Evolutionary conservation across 768 basidiomycete genomes (phyloP), one percentile per base, ranked within the genome.

Genomic region (Collybia sordida): DNA sequence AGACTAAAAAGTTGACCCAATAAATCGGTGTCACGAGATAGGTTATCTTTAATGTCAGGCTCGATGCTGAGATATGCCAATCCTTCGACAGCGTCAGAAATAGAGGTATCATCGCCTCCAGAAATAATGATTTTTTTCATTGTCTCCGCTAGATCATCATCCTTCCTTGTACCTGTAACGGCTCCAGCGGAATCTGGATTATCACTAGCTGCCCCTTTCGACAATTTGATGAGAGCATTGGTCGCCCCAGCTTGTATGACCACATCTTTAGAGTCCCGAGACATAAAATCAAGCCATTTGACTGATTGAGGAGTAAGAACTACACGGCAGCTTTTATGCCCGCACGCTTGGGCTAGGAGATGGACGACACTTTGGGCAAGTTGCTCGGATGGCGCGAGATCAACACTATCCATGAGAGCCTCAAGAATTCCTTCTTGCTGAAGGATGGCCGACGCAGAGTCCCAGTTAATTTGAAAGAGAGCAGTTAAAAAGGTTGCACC

Each of bases 391-490:
- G 81, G 72, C 39, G 70, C 72, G n/a, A 89, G 66, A 52, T 95
- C 92, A 21, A 86, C 75, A 12, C 77, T 75, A 59, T 93, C 90
- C 61, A 82, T 74, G 45, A 93, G 67, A 39, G 77, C 76, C 34
- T 88, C 83, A 25, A 85, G 57, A 14, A 86, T 64, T 3, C 82
- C 85, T 51, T 90, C 85, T 43, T 75, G 72, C 31, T 70, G 65
- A 49, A 93, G 83, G 46, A 95, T 81, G 19, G 73, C 57, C 8
- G 83, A 72, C 8, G 89, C 92, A 1, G 82, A 71, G 45, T 77
- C 69, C 67, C 83, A 78, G 56, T 92, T 90, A n/a, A 93, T 82
- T 62, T 93, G 90, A 60, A 93, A 91, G 17, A 95, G 71, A 0
- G 89, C 90, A n/a, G 78, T 72, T 42, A 93, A 73, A 63, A 92